phyloP scores from a whole-genome alignment of 352 stramenopile species.

The Phytophthora cajani region DNA sequence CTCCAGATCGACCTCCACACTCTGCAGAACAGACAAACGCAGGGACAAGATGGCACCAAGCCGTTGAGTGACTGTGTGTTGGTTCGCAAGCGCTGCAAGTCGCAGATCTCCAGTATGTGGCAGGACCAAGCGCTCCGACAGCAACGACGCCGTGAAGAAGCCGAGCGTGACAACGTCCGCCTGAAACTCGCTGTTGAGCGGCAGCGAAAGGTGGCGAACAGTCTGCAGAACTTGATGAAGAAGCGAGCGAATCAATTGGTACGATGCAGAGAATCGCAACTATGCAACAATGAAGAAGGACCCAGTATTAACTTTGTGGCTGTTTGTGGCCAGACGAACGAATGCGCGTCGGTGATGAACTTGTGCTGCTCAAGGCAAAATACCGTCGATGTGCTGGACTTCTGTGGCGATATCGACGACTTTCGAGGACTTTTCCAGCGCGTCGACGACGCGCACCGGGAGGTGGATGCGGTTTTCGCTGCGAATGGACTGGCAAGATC shows the following conservation, averaged over 20 bases:
- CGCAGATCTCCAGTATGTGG: conserved; percentile 27
- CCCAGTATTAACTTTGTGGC: conserved; percentile 7
- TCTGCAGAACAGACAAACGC: conserved; percentile 22
- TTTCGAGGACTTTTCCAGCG: conserved; percentile 30
- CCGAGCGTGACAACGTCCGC: conserved; percentile 45
- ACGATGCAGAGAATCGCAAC: background rate
- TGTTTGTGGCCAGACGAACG: conserved; percentile 12
- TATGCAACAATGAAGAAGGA: background rate
- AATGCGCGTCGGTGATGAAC: conserved; percentile 19
- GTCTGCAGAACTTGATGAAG: conserved; percentile 18
- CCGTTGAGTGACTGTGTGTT: background rate
- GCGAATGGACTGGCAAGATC: conserved; percentile 27
- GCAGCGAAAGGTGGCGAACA: conserved; percentile 22
- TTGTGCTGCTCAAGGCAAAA: conserved; percentile 20
- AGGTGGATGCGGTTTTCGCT: conserved; percentile 30
- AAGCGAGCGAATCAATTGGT: conserved; percentile 24
- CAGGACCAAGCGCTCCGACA: conserved; percentile 34
- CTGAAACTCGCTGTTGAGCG: conserved; percentile 46
- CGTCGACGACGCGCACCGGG: conserved; percentile 20
- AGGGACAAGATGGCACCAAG: background rate
- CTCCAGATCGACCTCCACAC: conserved; percentile 35
- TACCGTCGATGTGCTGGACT: conserved; percentile 25
- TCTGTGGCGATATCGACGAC: conserved; percentile 21
- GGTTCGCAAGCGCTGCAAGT: conserved; percentile 3
- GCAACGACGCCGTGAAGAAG: conserved; percentile 33